phyloP scores from a whole-genome alignment of 2,329 filamentous ascomycete species.

The Aspergillus amoenus region DNA sequence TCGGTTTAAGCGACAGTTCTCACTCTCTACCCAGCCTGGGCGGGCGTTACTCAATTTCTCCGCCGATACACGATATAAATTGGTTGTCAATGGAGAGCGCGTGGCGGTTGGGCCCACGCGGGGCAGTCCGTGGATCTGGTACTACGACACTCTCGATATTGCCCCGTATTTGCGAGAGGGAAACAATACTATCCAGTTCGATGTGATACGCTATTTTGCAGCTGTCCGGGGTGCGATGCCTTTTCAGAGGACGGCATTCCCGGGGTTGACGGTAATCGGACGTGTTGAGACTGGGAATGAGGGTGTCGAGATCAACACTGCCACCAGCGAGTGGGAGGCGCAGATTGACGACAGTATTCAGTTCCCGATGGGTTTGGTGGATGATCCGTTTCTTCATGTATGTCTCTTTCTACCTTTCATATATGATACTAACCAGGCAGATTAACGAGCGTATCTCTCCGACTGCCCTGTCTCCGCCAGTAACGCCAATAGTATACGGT shows the following conservation, averaged over 20 bases:
- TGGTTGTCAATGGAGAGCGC: constrained; percentile 39
- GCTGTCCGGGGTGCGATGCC: constrained; percentile 28
- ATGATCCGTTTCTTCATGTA: constrained; percentile 46
- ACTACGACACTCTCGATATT: constrained; percentile 33
- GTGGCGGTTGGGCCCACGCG: constrained; percentile 40
- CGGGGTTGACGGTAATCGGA: constrained; percentile 30
- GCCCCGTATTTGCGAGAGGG: constrained; percentile 22
- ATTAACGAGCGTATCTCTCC: constrained; percentile 25
- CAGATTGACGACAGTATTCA: constrained; percentile 19
- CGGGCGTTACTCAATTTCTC: constrained; percentile 11
- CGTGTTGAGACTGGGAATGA: constrained; percentile 12
- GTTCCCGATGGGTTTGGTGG: constrained; percentile 29
- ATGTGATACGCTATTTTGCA: constrained; percentile 29
- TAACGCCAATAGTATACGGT: constrained; percentile 26
- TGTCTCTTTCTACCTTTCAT: background rate
- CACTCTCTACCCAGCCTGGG: background rate
- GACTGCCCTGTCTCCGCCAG: background rate
- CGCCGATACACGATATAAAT: constrained; percentile 47
- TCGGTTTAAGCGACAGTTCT: constrained; percentile 1
- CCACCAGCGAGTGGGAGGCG: constrained; percentile 16
- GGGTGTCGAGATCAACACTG: constrained; percentile 15
- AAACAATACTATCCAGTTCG: constrained; percentile 22
- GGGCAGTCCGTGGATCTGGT: constrained; percentile 35
- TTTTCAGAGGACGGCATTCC: constrained; percentile 27
- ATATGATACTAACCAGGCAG: constrained; percentile 1